Evolutionary conservation across 1,139 yeast species (phyloP), one percentile per base, ranked within the genome.

Genomic region (Yamadazyma mexicana): DNA sequence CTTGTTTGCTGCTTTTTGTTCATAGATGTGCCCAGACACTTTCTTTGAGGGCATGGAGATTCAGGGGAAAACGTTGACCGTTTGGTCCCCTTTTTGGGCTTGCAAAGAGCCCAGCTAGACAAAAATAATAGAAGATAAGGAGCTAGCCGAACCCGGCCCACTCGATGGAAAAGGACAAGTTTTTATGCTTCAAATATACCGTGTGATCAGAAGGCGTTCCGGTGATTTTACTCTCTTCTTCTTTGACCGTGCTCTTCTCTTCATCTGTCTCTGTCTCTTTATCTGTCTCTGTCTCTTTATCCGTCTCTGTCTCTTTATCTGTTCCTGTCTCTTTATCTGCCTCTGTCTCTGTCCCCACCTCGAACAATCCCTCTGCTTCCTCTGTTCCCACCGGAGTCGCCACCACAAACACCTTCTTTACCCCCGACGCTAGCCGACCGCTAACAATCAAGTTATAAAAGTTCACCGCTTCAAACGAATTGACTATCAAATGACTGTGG

Each of bases 381-480:
- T 28, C 23, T 12, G 17, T 22, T 14, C 22, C 41, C 9, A 22
- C 33, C 5, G 36, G 38, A 7, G 35, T 44, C 9, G 40, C 29
- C 14, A 91, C 60, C 8, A 87, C 77, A 86, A 89, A 86, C 28
- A 85, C 71, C 59, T 92, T 92, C 59, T 92, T 91, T 9, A 92
- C 98, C 1, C 94, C 84, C 0, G 98, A 89, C 1, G 96, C 96
- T 40, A 92, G 64, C 47, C 98, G 69, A 0, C 98, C 97, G 17
- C 95, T 89, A 18, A 84, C 82, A 0, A 88, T 80, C 23, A 89
- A 58, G 40, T 80, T 81, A 40, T 75, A 52, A 38, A 86, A 66
- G 28, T 74, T 66, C 45, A 70, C 55, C 35, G 72, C 70, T 23
- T 69, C 75, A 2, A 67, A 55, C 1, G 81, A 73, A 39, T 79